Base-by-base conservation (phyloP, 2,329 filamentous ascomycete species). In the Aspergillus ustus region DNA sequence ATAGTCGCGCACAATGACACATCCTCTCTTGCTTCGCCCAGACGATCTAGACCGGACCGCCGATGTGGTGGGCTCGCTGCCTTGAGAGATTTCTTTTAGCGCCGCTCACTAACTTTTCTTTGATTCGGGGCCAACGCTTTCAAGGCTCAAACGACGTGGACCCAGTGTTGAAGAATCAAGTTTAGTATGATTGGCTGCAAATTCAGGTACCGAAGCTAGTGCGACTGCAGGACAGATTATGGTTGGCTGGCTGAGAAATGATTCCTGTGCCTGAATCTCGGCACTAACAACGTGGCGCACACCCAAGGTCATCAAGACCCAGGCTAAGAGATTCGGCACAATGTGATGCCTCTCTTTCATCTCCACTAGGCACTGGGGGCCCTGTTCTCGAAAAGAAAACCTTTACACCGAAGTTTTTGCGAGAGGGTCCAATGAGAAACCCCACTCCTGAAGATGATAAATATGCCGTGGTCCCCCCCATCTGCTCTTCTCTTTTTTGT, bases 331-430 rank as follows among this genome's bases (percentile, higher is more conserved):
- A 44, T 20, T 45, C 31, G 37, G 25, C 34, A 15, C 34, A 48
- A 59, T 54, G 43, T 59, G 50, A 53, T 59, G 57, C 51, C 51
- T 59, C 57, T 52, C 43, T 48, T 49, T 59, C 40, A 31, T 48
- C 34, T 40, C 50, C 57, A 52, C 50, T 37, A 28, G 34, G 37
- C 57, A 43, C 46, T 28, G 51, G 15, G 15, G 19, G 19, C 48
- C 9, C 19, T 51, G 31, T 31, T 48, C 44, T 54, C 31, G 51
- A 54, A 59, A 54, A 52, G 44, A 54, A 40, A 34, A n/a, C 28
- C 22, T 20, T 34, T 40, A 25, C 57, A 46, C 49, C 50, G 44
- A 50, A 34, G 51, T n/a, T 52, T 31, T 34, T 25, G 45, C 34
- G 34, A 57, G 55, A 57, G 22, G 34, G 17, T 37, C 44, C 53